Evolutionary conservation across 2,329 filamentous ascomycete species (phyloP), one percentile per base, ranked within the genome.

Genomic region (Neonectria punicea): DNA sequence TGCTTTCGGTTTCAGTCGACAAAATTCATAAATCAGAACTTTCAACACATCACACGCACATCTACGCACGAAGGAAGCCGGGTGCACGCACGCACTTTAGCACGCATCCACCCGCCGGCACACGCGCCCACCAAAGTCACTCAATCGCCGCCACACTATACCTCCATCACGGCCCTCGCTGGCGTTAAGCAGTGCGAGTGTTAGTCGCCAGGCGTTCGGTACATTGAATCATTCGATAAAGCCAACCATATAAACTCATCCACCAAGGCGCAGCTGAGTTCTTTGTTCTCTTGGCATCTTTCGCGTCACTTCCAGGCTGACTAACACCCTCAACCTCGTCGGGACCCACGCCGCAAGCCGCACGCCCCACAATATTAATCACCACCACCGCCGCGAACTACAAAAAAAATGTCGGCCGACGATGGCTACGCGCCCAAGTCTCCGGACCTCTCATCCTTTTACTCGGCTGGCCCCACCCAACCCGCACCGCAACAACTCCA

Each of bases 381-480:
- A 63, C 50, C 51, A 61, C 69, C 67, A 62, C 61, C 58, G 56
- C 59, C 61, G 49, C 53, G 55, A 53, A 28, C 58, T 61, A 67
- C 59, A 66, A 67, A 70, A 73, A 76, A 72, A 76, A 81, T 80
- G 80, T 86, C 87, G 81, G 82, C 80, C 71, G 80, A 82, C 75
- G 83, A 85, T 73, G 80, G 79, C 66, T 88, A 88, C 79, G 85
- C 84, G 70, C 86, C 86, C 70, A 86, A 84, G 77, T 88, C 86
- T 72, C 86, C 86, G 74, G 86, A 88, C 80, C 82, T 88, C 70
- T 87, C 86, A 65, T 86, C 84, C 64, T 84, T 88, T 77, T 85
- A 83, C 72, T 79, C 84, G 66, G 75, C 78, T 67, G 70, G 75
- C 73, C 76, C 79, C 75, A 77, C 76, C 69, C 73, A 76, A 65